Percentiles rank a stretch among this genome's conserved stretches.
These are phyloP conservation scores for Alternaria alternata DNA, from an alignment of 2,329 filamentous ascomycete species.

Conservation along the genomic window DNA sequence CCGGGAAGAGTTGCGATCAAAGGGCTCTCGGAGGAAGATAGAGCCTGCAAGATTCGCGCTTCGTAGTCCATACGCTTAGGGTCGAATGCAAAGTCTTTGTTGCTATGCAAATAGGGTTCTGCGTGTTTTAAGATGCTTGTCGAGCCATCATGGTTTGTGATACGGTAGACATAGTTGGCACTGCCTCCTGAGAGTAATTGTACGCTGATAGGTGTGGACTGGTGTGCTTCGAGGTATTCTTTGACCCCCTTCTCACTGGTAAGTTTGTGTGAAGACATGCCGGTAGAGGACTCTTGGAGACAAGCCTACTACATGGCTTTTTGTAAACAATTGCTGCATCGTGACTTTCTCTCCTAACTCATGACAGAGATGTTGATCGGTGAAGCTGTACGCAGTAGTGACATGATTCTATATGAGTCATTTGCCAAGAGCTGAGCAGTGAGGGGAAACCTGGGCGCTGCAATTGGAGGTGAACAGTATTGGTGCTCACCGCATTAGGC, in stretches of 20 bases:
- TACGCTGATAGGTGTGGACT: slow-evolving; percentile 11
- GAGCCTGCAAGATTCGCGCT: slow-evolving; percentile 29
- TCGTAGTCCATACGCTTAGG: slow-evolving; percentile 48
- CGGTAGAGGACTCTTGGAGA: too few relatives aligned
- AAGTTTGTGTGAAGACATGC: slow-evolving; percentile 15
- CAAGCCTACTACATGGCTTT: background rate
- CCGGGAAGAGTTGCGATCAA: slow-evolving; percentile 9
- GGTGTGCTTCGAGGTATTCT: slow-evolving; percentile 26
- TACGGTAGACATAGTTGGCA: slow-evolving; percentile 49
- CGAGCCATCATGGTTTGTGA: slow-evolving; percentile 19
- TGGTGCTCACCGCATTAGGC: background rate
- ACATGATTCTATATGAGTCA: slow-evolving; percentile 37
- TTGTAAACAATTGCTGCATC: background rate
- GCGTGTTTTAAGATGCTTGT: slow-evolving; percentile 48
- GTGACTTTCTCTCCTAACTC: background rate
- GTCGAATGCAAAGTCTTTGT: slow-evolving; percentile 36
- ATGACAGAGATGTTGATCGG: too few relatives aligned
- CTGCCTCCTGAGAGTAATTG: slow-evolving; percentile 43
- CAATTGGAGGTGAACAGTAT: background rate
- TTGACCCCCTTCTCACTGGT: slow-evolving; percentile 32
- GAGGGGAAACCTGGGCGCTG: background rate
- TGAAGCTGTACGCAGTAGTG: background rate
- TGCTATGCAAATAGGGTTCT: slow-evolving; percentile 38
- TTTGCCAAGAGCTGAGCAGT: slow-evolving; percentile 23
- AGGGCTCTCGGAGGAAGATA: slow-evolving; percentile 17